Conservation (phyloP, 1,284 basidiomycete genomes). For the Ganoderma sinense region DNA sequence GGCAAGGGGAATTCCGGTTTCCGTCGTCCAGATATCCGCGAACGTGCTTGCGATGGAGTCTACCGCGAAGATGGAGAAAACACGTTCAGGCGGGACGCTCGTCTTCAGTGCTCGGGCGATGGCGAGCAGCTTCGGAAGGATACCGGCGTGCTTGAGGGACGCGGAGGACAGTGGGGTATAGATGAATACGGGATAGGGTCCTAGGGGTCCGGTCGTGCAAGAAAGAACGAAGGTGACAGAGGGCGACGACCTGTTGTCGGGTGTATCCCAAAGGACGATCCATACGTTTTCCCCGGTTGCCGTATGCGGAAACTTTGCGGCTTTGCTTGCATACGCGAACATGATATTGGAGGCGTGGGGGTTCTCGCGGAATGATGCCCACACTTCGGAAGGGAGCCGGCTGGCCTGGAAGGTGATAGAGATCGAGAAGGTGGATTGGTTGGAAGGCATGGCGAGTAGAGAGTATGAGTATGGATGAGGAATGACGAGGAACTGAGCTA, state of each 20-base stretch:
- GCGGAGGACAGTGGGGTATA: slow-evolving; percentile 37
- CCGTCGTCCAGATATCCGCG: slow-evolving; percentile 52
- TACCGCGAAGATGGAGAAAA: slow-evolving; percentile 71
- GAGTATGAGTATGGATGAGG: background rate
- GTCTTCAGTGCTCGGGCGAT: slow-evolving; percentile 36
- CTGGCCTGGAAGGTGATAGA: slow-evolving; percentile 39
- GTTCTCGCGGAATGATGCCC: slow-evolving; percentile 47
- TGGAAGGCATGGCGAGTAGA: background rate
- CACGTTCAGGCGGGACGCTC: slow-evolving; percentile 44
- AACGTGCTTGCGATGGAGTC: slow-evolving; percentile 58
- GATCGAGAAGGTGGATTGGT: slow-evolving; percentile 27
- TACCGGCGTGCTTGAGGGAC: slow-evolving; percentile 35
- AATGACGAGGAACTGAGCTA: background rate
- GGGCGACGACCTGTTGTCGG: slow-evolving; percentile 11
- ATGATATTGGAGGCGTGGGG: slow-evolving; percentile 61
- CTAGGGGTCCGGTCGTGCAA: slow-evolving; percentile 60
- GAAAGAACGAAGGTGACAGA: slow-evolving; percentile 63
- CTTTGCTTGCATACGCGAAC: slow-evolving; percentile 54
- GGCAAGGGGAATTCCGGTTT: slow-evolving; percentile 48
- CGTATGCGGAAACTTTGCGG: slow-evolving; percentile 29
- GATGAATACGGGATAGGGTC: slow-evolving; percentile 56
- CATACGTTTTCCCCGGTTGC: slow-evolving; percentile 48
- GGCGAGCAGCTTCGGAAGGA: slow-evolving; percentile 38
- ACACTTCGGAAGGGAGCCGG: slow-evolving; percentile 45
- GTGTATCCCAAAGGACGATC: slow-evolving; percentile 51